Conservation (phyloP, 148 eudicot species). For the Polygonum maritimum region DNA sequence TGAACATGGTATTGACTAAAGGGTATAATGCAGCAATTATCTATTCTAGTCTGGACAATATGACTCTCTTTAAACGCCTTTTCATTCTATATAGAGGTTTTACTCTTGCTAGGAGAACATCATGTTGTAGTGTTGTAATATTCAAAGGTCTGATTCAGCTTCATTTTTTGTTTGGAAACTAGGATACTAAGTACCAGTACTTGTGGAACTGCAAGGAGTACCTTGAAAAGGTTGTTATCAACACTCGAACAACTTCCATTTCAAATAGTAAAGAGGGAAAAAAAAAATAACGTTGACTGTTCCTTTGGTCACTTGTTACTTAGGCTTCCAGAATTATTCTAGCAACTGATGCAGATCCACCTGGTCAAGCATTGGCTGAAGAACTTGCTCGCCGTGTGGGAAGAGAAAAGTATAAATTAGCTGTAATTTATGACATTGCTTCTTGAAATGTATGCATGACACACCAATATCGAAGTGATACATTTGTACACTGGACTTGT, state of each 20-base stretch:
- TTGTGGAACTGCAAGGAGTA: constrained; percentile 86
- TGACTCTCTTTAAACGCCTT: neutral
- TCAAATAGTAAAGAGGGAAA: neutral
- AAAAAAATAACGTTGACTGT: neutral
- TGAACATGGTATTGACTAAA: neutral
- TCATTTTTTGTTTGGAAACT: constrained; percentile 33
- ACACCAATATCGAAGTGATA: neutral
- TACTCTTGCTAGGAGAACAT: neutral
- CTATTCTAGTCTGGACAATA: neutral
- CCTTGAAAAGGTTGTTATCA: constrained; percentile 51
- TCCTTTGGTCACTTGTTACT: constrained; percentile 6
- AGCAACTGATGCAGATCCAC: constrained; percentile 85
- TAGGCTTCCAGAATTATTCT: constrained; percentile 93
- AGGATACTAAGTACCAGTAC: constrained; percentile 83
- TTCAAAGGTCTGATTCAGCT: neutral
- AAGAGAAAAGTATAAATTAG: constrained; percentile 57
- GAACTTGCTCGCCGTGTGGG: constrained; percentile 97
- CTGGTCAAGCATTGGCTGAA: constrained; percentile 98
- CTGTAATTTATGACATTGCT: neutral
- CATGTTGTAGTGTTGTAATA: neutral
- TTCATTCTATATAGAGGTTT: neutral
- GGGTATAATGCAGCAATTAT: neutral
- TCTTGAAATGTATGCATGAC: constrained; percentile 5
- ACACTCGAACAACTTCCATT: neutral
- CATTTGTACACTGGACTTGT: constrained; percentile 9